A percentile compares a stretch with the other conserved stretches of the same genome.
Conservation (phyloP, 1,284 basidiomycete genomes). For the Fomes fomentarius region DNA sequence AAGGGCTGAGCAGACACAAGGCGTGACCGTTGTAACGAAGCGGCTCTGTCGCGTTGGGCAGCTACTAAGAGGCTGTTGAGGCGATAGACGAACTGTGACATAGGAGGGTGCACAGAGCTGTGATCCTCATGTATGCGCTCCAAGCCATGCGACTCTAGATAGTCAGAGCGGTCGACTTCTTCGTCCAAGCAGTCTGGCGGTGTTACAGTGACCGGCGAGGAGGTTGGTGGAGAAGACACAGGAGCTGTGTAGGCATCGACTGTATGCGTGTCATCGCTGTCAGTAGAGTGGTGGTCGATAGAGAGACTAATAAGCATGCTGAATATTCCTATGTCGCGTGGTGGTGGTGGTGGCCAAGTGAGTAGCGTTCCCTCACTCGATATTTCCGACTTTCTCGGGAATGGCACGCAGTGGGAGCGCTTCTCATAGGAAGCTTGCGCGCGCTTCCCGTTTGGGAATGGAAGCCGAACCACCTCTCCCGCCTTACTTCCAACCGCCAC, state of each 20-base stretch:
- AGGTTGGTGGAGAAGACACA: conserved; percentile 16
- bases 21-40: not conserved
- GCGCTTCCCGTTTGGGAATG: no score
- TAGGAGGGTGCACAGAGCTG: not conserved
- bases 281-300: no score
- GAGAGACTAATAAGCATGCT: no score
- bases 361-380: no score
- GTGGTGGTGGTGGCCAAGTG: no score
- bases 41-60: not conserved
- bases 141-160: not conserved
- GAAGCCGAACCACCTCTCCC: no score
- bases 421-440: no score
- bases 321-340: no score
- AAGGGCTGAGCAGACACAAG: not conserved
- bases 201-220: conserved; percentile 14
- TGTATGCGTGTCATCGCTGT: not conserved
- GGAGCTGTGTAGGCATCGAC: not conserved
- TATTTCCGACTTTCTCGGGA: no score
- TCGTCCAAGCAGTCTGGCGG: conserved; percentile 4
- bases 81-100: not conserved
- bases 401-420: no score
- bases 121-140: not conserved
- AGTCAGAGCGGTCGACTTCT: not conserved
- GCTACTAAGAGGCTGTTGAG: conserved; percentile 12
- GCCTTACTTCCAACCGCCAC: no score